These are phyloP conservation scores for Kazachstania kunashirensis DNA, from an alignment of 805 yeast genomes.

Conservation along the genomic window DNA sequence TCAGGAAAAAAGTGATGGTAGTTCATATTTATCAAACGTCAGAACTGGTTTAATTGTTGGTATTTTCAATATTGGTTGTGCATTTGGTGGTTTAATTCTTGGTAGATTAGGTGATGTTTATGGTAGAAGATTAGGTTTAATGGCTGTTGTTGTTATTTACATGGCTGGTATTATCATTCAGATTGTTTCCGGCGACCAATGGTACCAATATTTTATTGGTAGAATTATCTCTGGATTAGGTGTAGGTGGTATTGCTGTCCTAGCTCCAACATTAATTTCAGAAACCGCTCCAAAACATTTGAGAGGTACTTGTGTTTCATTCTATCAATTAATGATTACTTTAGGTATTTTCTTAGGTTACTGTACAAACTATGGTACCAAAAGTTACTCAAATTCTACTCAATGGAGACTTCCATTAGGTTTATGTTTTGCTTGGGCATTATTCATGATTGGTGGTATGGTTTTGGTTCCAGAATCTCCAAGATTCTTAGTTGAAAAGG, in stretches of 20 bases:
- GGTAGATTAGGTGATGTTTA: constrained; percentile 50
- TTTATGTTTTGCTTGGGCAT: not conserved
- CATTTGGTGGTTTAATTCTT: constrained; percentile 56
- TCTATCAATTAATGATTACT: constrained; percentile 63
- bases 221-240: constrained; percentile 63
- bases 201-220: constrained; percentile 69
- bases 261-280: constrained; percentile 63
- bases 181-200: constrained; percentile 41
- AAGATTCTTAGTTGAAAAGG: too few species aligned
- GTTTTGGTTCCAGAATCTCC: too few species aligned
- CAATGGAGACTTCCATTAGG: constrained; percentile 39
- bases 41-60: constrained; percentile 51
- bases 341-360: constrained; percentile 70
- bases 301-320: constrained; percentile 64
- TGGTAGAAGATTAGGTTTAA: constrained; percentile 58
- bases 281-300: constrained; percentile 33
- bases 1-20: constrained; percentile 18
- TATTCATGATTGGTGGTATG: not conserved
- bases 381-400: constrained; percentile 31
- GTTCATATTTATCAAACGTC: constrained; percentile 38
- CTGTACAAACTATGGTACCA: constrained; percentile 61
- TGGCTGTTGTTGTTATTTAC: constrained; percentile 52
- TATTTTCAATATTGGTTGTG: constrained; percentile 66
- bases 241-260: constrained; percentile 68
- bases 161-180: constrained; percentile 61